Base-by-base conservation (phyloP, 2,329 filamentous ascomycete genomes). In the Pseudophaeomoniella oleicola region DNA sequence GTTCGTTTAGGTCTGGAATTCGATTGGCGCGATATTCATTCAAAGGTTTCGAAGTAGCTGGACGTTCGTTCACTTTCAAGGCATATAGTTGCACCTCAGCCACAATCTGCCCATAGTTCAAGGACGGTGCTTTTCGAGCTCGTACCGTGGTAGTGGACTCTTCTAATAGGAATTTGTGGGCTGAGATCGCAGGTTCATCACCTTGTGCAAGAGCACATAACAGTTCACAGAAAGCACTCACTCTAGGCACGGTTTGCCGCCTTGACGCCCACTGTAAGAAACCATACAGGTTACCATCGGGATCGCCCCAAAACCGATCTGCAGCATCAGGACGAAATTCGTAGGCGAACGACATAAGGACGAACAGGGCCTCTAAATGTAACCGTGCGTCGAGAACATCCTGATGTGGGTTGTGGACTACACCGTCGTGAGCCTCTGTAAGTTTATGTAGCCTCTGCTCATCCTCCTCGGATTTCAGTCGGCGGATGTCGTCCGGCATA, bases 201-300 rank as follows among this genome's bases (percentile, higher is more conserved):
- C 85, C 85, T 36, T 79, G 77, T 0, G 90, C 84, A 34, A 98
- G 78, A 1, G 87, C 81, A 50, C 86, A 82, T 12, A 98, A 66
- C 77, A 98, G 88, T 53, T 96, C 88, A 56, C 90, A 98, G 49
- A 96, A 98, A 10, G 88, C 87, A 42, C 85, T 90, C 40, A 93
- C 87, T 16, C 94, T 71, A n/a, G 90, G 90, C 0, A 92, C 94
- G 0, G 92, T 94, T 42, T 93, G 86, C 48, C 90, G 72, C 47
- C 85, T 80, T 3, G 90, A 94, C n/a, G 87, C 83, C 90, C 90
- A 98, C 44, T 93, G 83, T 54, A 98, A 70, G 53, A 98, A 98
- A 0, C 90, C 90, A 43, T 87, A 83, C 19, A 98, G 65, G 47
- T 94, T 94, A 51, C 86, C 86, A 49, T 98, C 90, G 2, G 81